phyloP scores from a whole-genome alignment of 257 asterid genomes.

The Coffea canephora region DNA sequence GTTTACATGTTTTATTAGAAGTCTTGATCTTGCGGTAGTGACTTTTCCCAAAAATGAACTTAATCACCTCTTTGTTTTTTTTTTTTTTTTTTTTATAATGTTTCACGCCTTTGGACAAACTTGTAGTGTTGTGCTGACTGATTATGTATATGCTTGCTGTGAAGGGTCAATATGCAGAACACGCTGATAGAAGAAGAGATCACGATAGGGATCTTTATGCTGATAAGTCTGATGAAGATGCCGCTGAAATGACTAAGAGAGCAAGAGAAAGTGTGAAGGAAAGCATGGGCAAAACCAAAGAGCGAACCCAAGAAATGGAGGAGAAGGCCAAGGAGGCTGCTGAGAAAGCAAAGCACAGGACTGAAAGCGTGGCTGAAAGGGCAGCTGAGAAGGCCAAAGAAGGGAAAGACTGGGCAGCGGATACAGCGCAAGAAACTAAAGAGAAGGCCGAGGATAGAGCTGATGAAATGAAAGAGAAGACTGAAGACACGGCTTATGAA shows the following conservation, averaged over 20 bases:
- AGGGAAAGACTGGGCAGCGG: conserved; percentile 9
- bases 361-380: conserved; percentile 14
- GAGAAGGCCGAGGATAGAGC: conserved; percentile 13
- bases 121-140: background rate
- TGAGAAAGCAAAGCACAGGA: conserved; percentile 27
- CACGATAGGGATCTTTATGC: conserved; percentile 25
- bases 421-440: conserved; percentile 25
- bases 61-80: too few species aligned
- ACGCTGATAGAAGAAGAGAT: conserved; percentile 38
- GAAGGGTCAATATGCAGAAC: conserved; percentile 43
- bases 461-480: conserved; percentile 23
- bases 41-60: too few species aligned
- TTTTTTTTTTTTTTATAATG: too few species aligned
- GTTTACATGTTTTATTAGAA: too few species aligned
- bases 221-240: conserved; percentile 27
- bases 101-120: background rate
- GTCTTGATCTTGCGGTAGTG: background rate
- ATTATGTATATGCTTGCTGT: background rate
- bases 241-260: conserved; percentile 11
- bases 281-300: conserved; percentile 32
- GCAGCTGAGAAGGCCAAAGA: conserved; percentile 26
- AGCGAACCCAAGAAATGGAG: conserved; percentile 38
- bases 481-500: conserved; percentile 32
- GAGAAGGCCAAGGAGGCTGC: conserved; percentile 32
- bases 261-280: conserved; percentile 14